Percentiles rank a stretch among this genome's conserved stretches.
Conservation (phyloP, 352 stramenopile species). For the Pythium phragmitis region DNA sequence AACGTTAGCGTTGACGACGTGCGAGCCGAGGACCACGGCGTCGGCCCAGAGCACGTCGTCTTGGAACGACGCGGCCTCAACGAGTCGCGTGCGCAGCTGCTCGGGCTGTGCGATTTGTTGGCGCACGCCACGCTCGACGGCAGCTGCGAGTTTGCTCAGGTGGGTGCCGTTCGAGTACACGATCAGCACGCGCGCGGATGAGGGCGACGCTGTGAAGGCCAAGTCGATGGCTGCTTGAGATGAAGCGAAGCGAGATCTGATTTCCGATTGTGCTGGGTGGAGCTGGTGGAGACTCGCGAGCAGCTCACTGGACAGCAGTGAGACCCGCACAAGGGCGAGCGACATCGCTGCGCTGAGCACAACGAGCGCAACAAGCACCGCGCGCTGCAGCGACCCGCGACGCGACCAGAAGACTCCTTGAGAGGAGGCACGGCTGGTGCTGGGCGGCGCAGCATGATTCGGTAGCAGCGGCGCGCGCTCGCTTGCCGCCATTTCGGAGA, state of each 20-base stretch:
- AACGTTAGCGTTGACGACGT: constrained; percentile 88
- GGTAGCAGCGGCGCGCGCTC: constrained; percentile 22
- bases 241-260: background rate
- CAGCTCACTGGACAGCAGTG: constrained; percentile 39
- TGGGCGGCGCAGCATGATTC: background rate
- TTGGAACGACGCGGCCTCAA: constrained; percentile 68
- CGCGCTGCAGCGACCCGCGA: constrained; percentile 11
- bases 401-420: background rate
- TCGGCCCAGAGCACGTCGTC: constrained; percentile 84
- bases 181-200: constrained; percentile 58
- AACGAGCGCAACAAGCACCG: constrained; percentile 24
- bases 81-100: constrained; percentile 47
- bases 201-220: background rate
- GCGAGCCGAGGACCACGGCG: constrained; percentile 78
- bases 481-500: background rate
- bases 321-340: constrained; percentile 40
- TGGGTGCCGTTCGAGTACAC: constrained; percentile 72
- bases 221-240: background rate
- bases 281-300: constrained; percentile 37
- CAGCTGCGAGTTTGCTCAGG: constrained; percentile 63
- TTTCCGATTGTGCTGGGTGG: background rate
- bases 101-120: constrained; percentile 34
- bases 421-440: background rate
- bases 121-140: constrained; percentile 54
- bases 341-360: constrained; percentile 38